Conservation (phyloP, 768 basidiomycete species). For the Grammothele lineata region DNA sequence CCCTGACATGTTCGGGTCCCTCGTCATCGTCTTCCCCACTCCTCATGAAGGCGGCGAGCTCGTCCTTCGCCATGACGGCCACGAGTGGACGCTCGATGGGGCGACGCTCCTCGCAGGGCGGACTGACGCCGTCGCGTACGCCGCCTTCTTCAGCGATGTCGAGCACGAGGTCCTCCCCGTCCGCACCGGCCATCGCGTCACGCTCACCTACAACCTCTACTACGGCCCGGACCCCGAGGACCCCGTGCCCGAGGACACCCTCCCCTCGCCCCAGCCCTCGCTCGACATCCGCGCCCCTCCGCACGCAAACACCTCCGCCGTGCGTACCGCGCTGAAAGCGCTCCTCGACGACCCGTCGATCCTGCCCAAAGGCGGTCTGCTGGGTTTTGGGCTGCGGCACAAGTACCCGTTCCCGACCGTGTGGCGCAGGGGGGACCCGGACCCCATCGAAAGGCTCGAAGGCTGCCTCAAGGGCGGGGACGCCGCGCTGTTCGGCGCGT, state of each 20-base stretch:
- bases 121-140: constrained; percentile 28
- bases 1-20: constrained; percentile 45
- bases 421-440: neutral
- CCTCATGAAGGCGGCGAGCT: constrained; percentile 42
- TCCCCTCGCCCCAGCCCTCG: neutral
- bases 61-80: constrained; percentile 22
- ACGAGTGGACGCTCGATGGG: constrained; percentile 37
- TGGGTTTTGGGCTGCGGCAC: constrained; percentile 38
- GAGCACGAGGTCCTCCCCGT: constrained; percentile 44
- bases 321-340: constrained; percentile 16
- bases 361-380: constrained; percentile 35
- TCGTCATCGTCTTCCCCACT: constrained; percentile 48
- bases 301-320: neutral
- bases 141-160: constrained; percentile 41
- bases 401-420: constrained; percentile 26
- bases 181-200: constrained; percentile 38
- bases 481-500: neutral
- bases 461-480: neutral
- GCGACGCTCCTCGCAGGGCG: constrained; percentile 18
- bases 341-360: constrained; percentile 32
- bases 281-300: neutral
- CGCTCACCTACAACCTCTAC: constrained; percentile 41
- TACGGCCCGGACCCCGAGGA: constrained; percentile 4
- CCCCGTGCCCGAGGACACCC: no score
- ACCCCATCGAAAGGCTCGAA: neutral